Base-by-base conservation (phyloP, 352 stramenopile genomes). In the Pythium periplocum region DNA sequence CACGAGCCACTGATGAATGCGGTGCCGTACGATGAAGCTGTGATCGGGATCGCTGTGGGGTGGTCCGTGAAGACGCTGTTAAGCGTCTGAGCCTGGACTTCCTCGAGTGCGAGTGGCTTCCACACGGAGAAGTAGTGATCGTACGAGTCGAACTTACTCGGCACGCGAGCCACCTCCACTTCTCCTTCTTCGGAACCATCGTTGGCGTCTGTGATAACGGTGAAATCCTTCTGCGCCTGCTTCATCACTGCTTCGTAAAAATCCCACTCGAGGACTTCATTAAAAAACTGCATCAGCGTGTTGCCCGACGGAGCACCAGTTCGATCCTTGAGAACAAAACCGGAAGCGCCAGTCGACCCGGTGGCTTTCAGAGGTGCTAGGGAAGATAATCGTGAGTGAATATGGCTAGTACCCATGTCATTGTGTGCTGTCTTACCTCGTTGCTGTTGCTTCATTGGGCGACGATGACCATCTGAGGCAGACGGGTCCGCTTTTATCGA, bases 121-220 rank as follows among this genome's bases (percentile, higher is more conserved):
- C 86, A 96, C 26, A 96, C 83, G 3, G 74, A 86, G 51, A 93
- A 95, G 44, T 96, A 96, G 51, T 95, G 82, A 10, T 91, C 76
- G 42, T 93, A 94, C 43, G 80, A 94, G 17, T 68, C 59, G 56
- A 96, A 96, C 50, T 87, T 87, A 62, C 79, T 93, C 34, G 85
- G 85, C 8, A 95, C 79, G 41, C 79, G 73, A 0, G 77, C 61
- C 3, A 87, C 60, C 42, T 82, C 78, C 2, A 90, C 75, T 47
- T 93, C 80, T 11, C 80, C 80, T 65, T 91, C 78, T 35, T 93
- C 80, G 0, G 83, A 89, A 2, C 69, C 78, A 37, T 88, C 76
- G 50, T 90, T 87, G n/a, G 59, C 69, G 0, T 71, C 67, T 26
- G 56, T 71, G 34, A 81, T 60, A 37, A 72, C 70, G 32, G 68